A percentile compares a stretch with the other conserved stretches of the same genome.
Evolutionary conservation across 768 basidiomycete species (phyloP).

Genomic region (Sutorius australiensis): DNA sequence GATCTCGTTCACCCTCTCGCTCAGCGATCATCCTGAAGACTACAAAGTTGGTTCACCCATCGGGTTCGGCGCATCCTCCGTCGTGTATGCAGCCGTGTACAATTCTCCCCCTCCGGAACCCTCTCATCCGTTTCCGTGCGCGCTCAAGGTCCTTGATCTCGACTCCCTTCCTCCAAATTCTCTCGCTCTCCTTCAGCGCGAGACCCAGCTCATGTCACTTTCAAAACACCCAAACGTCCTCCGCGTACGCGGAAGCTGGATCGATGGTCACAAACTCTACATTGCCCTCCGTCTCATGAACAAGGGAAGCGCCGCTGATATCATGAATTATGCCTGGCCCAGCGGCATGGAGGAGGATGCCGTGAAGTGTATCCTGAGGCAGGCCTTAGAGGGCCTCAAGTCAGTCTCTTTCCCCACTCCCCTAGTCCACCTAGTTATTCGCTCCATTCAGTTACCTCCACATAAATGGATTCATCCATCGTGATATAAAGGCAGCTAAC

Average conservation of each 20-base stretch:
- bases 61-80: conserved; percentile 90
- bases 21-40: conserved; percentile 65
- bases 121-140: conserved; percentile 52
- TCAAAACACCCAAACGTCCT: conserved; percentile 92
- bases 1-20: background rate
- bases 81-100: conserved; percentile 78
- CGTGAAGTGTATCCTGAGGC: conserved; percentile 76
- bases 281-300: conserved; percentile 91
- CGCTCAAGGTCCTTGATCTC: conserved; percentile 87
- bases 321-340: conserved; percentile 80
- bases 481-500: conserved; percentile 93
- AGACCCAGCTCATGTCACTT: conserved; percentile 89
- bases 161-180: conserved; percentile 71
- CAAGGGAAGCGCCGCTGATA: conserved; percentile 80
- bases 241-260: conserved; percentile 88
- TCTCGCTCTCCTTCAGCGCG: conserved; percentile 70
- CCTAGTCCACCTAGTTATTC: conserved; percentile 7
- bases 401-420: conserved; percentile 33
- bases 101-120: conserved; percentile 38
- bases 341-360: conserved; percentile 93
- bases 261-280: conserved; percentile 75
- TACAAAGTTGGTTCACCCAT: conserved; percentile 76
- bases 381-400: conserved; percentile 87
- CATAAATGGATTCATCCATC: conserved; percentile 85
- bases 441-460: conserved; percentile 65